These are phyloP conservation scores for Coniochaeta sp. DNA, from an alignment of 2,329 filamentous ascomycete genomes.

Conservation along the genomic window DNA sequence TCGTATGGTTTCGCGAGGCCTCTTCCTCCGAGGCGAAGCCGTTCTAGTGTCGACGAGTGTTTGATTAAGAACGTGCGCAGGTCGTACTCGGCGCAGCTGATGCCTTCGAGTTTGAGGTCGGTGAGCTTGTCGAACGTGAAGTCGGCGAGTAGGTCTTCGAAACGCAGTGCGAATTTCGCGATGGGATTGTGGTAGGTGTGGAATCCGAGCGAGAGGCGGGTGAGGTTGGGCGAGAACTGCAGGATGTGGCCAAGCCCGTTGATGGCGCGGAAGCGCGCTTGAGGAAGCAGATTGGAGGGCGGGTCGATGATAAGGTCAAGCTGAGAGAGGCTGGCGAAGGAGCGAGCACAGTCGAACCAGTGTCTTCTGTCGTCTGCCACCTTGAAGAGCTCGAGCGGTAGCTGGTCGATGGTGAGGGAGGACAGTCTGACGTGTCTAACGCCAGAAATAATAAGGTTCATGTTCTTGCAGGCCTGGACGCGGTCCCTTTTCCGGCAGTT, in stretches of 20 bases:
- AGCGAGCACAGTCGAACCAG: conserved; percentile 33
- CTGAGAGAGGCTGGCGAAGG: conserved; percentile 29
- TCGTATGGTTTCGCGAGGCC: conserved; percentile 31
- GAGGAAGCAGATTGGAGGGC: conserved; percentile 18
- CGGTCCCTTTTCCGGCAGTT: conserved; percentile 31
- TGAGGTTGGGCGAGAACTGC: conserved; percentile 27
- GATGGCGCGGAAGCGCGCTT: conserved; percentile 29
- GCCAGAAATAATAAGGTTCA: conserved; percentile 30
- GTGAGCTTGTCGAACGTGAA: conserved; percentile 30
- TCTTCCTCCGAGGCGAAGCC: conserved; percentile 36
- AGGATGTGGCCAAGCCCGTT: conserved; percentile 35
- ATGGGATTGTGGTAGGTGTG: conserved; percentile 29
- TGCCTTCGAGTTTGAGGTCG: conserved; percentile 33
- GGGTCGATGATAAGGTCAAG: conserved; percentile 33
- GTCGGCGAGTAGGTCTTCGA: conserved; percentile 27
- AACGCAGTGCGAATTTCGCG: conserved; percentile 32
- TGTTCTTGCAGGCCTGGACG: conserved; percentile 26
- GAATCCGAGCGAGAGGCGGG: conserved; percentile 31
- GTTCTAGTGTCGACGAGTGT: conserved; percentile 29
- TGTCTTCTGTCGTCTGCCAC: conserved; percentile 26
- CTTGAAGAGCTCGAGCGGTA: conserved; percentile 35
- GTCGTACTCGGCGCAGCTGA: conserved; percentile 34
- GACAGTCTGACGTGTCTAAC: conserved; percentile 26
- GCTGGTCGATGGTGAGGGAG: conserved; percentile 32
- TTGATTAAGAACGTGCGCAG: conserved; percentile 33